A percentile compares a stretch with the other conserved stretches of the same genome.
Evolutionary conservation across 345 rosid genomes (phyloP).

Genomic region (Reutealis trisperma): DNA sequence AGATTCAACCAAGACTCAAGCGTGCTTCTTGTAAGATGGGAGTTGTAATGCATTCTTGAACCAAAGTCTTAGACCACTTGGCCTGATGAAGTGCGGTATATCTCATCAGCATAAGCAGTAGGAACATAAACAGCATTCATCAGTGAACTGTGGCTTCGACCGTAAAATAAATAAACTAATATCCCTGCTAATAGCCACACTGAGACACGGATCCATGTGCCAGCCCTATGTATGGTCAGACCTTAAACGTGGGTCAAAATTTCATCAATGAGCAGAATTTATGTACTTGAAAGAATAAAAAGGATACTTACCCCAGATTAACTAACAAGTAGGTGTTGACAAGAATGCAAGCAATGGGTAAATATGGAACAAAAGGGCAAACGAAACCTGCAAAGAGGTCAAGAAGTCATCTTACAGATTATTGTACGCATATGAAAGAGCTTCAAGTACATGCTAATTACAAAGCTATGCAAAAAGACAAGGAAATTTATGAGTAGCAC

Average conservation of each 20-base stretch:
- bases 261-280: not conserved
- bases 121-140: slow-evolving; percentile 69
- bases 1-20: not conserved
- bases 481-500: not conserved
- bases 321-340: slow-evolving; percentile 57
- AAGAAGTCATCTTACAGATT: not conserved
- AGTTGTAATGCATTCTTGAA: not conserved
- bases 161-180: slow-evolving; percentile 64
- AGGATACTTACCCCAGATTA: slow-evolving; percentile 58
- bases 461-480: not conserved
- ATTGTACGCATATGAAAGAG: not conserved
- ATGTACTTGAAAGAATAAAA: not conserved
- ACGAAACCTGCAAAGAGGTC: slow-evolving; percentile 49
- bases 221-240: slow-evolving; percentile 35
- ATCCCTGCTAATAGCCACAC: slow-evolving; percentile 70
- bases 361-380: slow-evolving; percentile 60
- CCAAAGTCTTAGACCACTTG: slow-evolving; percentile 35
- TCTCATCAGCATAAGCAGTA: slow-evolving; percentile 56
- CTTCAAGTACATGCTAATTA: not conserved
- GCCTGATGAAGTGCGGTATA: slow-evolving; percentile 46
- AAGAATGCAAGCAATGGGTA: slow-evolving; percentile 60
- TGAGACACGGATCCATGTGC: slow-evolving; percentile 77
- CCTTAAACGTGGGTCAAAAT: not conserved
- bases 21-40: not conserved
- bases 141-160: slow-evolving; percentile 65